phyloP scores from a whole-genome alignment of 1,284 basidiomycete genomes.

The Gymnopus androsaceus region DNA sequence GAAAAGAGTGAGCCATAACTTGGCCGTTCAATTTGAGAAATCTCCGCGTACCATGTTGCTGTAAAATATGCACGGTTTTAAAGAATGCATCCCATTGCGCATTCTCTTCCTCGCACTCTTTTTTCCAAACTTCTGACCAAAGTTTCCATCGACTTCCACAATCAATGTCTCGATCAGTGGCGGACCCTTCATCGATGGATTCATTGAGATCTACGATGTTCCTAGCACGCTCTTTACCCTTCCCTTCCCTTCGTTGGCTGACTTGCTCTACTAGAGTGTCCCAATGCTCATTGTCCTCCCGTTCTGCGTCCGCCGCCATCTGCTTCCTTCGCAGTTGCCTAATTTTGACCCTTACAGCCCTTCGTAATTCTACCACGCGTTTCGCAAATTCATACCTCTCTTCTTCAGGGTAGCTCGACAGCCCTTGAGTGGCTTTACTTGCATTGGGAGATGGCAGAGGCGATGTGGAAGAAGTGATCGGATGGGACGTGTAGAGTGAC shows the following conservation, averaged over 20 bases:
- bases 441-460: background rate
- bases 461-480: background rate
- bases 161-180: no score
- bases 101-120: conserved; percentile 59
- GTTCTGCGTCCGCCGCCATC: conserved; percentile 34
- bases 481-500: background rate
- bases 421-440: background rate
- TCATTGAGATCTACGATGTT: background rate
- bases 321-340: background rate
- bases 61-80: conserved; percentile 81
- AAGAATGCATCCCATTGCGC: conserved; percentile 74
- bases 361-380: conserved; percentile 72
- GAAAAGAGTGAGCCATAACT: background rate
- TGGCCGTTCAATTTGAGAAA: background rate
- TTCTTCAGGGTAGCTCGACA: conserved; percentile 34
- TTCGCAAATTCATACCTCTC: conserved; percentile 84
- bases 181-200: no score
- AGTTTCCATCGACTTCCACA: no score
- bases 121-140: background rate
- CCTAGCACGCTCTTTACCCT: conserved; percentile 5
- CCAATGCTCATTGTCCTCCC: background rate
- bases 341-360: background rate
- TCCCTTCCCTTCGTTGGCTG: conserved; percentile 22
- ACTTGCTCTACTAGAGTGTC: background rate
- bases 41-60: conserved; percentile 74